Evolutionary conservation across 352 stramenopile genomes (phyloP).

Genomic region (Globisporangium takayamanum): DNA sequence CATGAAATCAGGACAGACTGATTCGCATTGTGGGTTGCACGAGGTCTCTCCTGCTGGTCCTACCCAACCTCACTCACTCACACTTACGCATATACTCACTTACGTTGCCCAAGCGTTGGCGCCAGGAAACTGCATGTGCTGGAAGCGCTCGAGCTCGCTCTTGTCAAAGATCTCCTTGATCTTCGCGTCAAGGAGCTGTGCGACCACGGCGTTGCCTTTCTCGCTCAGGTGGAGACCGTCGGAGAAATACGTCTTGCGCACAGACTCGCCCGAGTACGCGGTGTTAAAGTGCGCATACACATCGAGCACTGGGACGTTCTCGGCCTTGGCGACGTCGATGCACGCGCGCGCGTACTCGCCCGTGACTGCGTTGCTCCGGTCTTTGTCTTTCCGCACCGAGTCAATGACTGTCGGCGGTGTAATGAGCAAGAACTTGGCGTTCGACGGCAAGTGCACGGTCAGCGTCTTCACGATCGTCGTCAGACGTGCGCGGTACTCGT

Average conservation of each 20-base stretch:
- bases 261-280: conserved; percentile 12
- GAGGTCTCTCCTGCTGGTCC: neutral
- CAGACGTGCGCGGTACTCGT: conserved; percentile 38
- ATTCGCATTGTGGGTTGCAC: too few species aligned
- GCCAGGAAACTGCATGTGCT: conserved; percentile 24
- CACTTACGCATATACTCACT: too few species aligned
- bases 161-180: conserved; percentile 17
- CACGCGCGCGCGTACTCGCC: conserved; percentile 45
- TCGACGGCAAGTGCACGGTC: conserved; percentile 11
- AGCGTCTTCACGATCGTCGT: conserved; percentile 21
- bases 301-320: conserved; percentile 29
- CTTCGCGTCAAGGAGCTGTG: conserved; percentile 27
- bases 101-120: neutral
- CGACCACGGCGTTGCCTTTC: conserved; percentile 36
- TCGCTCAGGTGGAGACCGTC: conserved; percentile 55
- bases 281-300: conserved; percentile 44
- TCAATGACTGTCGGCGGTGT: conserved; percentile 52
- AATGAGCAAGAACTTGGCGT: conserved; percentile 40
- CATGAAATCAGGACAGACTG: neutral
- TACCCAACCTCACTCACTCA: too few species aligned
- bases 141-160: conserved; percentile 22
- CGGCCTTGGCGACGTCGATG: conserved; percentile 25
- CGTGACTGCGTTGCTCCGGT: conserved; percentile 51
- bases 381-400: conserved; percentile 17
- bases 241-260: conserved; percentile 27